These are phyloP conservation scores for Pyracantha coccinea DNA, from an alignment of 331 rosid species.

Conservation along the genomic window DNA sequence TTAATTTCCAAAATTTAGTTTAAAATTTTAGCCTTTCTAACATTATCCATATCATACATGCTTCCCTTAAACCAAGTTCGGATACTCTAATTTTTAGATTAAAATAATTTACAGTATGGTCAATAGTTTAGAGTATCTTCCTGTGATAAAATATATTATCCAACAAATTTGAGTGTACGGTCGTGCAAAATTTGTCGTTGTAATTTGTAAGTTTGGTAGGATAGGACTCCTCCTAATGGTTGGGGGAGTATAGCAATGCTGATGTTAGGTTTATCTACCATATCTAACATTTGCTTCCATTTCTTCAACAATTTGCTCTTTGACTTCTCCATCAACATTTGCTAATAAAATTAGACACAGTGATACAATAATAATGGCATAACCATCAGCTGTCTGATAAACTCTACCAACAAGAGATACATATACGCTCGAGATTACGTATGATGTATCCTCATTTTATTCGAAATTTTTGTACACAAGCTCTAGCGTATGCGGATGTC, in stretches of 20 bases:
- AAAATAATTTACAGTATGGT: too few relatives aligned
- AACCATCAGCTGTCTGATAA: neutral
- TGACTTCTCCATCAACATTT: constrained; percentile 15
- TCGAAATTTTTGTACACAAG: constrained; percentile 16
- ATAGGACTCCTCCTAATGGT: constrained; percentile 25
- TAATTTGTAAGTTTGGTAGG: constrained; percentile 17
- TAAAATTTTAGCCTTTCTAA: accelerated
- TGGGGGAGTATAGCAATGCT: neutral
- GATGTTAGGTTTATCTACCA: constrained; percentile 34
- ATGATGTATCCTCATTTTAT: constrained; percentile 27
- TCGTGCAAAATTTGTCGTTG: constrained; percentile 16
- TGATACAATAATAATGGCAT: too few relatives aligned
- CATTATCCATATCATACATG: too few relatives aligned
- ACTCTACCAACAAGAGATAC: constrained; percentile 11
- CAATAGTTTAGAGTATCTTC: too few relatives aligned
- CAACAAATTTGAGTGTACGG: neutral
- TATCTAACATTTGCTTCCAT: constrained; percentile 20
- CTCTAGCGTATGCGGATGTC: constrained; percentile 6
- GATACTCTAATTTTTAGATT: too few relatives aligned
- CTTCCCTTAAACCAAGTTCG: too few relatives aligned
- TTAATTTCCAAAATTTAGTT: too few relatives aligned
- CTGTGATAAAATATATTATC: too few relatives aligned
- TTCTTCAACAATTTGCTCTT: constrained; percentile 31
- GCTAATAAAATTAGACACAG: too few relatives aligned
- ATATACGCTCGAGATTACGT: constrained; percentile 17